These are phyloP conservation scores for Calocera viscosa DNA, from an alignment of 768 basidiomycete species.

Conservation along the genomic window DNA sequence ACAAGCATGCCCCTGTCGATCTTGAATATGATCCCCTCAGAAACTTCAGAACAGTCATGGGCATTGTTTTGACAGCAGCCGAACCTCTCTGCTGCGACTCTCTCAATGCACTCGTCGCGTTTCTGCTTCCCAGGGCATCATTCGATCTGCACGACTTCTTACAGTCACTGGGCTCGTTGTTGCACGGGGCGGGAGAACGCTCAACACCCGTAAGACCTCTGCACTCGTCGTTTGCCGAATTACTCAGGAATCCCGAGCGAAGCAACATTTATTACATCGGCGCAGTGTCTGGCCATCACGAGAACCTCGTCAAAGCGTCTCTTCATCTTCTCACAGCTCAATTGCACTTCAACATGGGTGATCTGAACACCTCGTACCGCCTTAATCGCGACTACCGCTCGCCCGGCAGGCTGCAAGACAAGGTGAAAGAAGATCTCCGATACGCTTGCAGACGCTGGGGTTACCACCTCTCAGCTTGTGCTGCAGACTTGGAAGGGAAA, in stretches of 20 bases:
- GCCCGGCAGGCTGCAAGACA: neutral
- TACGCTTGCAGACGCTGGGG: slow-evolving; percentile 11
- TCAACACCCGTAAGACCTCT: neutral
- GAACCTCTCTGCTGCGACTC: neutral
- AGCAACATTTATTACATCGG: neutral
- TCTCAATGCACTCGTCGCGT: neutral
- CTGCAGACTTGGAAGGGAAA: neutral
- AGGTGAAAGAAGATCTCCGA: neutral
- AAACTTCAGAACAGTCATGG: neutral
- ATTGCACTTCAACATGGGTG: neutral
- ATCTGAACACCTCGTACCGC: neutral
- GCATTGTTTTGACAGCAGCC: neutral
- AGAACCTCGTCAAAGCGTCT: neutral
- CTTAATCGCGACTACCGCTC: neutral
- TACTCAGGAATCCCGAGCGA: neutral
- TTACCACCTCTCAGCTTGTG: neutral
- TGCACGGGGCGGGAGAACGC: neutral
- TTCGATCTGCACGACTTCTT: neutral
- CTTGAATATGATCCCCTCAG: neutral
- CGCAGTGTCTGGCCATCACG: neutral
- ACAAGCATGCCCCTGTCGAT: too few species aligned
- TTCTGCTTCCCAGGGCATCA: neutral
- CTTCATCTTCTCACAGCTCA: neutral
- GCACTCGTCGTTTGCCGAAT: neutral
- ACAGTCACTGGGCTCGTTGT: neutral